phyloP scores from a whole-genome alignment of 441 rosid genomes.

The Jatropha podagrica region DNA sequence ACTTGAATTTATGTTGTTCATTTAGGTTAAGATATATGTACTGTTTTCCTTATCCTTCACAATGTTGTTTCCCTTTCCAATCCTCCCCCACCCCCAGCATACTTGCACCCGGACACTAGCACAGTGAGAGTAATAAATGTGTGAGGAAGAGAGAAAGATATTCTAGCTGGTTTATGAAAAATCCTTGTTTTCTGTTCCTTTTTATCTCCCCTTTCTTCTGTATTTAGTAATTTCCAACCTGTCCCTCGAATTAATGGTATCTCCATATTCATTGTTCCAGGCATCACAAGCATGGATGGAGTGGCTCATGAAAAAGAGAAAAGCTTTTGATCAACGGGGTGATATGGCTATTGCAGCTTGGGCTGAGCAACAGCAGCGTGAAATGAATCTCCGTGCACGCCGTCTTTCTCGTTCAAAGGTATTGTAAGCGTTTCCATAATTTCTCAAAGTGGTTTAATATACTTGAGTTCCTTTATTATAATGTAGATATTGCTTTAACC shows the following conservation, averaged over 20 bases:
- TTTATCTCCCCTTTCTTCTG: not conserved
- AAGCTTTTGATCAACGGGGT: constrained; percentile 96
- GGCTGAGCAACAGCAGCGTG: constrained; percentile 98
- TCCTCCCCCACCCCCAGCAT: not conserved
- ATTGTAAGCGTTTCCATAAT: constrained; percentile 10
- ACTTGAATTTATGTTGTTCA: not conserved
- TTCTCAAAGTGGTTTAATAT: constrained; percentile 6
- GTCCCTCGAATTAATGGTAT: not conserved
- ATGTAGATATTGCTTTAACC: constrained; percentile 10
- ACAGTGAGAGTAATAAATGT: not conserved
- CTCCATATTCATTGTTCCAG: constrained; percentile 31
- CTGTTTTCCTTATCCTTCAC: not conserved
- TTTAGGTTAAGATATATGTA: not conserved
- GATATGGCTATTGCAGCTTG: constrained; percentile 95
- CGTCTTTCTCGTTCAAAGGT: constrained; percentile 95
- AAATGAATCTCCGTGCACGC: constrained; percentile 78
- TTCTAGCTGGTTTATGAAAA: not conserved
- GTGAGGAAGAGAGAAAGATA: not conserved
- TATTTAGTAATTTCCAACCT: too few relatives aligned
- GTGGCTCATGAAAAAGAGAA: constrained; percentile 87
- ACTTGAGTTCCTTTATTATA: constrained; percentile 9
- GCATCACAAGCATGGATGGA: constrained; percentile 99
- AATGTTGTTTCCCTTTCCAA: not conserved
- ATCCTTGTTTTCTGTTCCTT: not conserved
- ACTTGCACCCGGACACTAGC: not conserved